Evolutionary conservation across 371 early-diverging fungal species (phyloP), one percentile per base, ranked within the genome.

Genomic region (Coemansia sp.): DNA sequence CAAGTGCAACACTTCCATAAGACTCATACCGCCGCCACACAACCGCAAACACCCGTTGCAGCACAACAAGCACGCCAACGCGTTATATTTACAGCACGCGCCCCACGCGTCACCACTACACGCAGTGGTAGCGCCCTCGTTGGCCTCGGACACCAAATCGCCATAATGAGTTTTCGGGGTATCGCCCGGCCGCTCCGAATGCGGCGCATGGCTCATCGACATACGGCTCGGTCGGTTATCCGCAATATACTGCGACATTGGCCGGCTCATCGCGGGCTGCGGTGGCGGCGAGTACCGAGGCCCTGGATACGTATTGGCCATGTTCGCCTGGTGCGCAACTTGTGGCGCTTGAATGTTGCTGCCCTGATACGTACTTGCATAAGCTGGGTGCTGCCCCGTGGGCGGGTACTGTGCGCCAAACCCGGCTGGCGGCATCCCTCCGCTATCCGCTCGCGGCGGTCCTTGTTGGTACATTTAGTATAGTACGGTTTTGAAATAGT

Each of bases 51-150:
- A 76, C 26, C 76, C 76, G 29, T 76, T 76, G 45, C 71, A 76
- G 62, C 76, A 71, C 50, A 71, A 50, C 24, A 70, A 52, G 24
- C 71, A 76, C 8, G 64, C 76, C 26, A 76, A 18, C 10, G 64
- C 50, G 62, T 76, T 71, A 56, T 76, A 76, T 52, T 71, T 71
- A 62, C 76, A 76, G 62, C 76, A 76, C 21, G 71, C 71, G 16
- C 63, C 48, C 37, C 76, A 76, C 37, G 71, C 67, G 14, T 57
- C 68, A 7, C 76, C 71, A 39, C 76, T 61, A 52, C 76, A 75
- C 2, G 71, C 60, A 0, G 52, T 54, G 42, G 64, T 53, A 16
- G 42, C 42, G 11, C 67, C 56, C 7, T 42, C 45, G 27, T 63
- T 60, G 39, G 60, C 63, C 37, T 75, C 67, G 18, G 55, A 48